Percentiles rank a stretch among this genome's conserved stretches.
phyloP scores from a whole-genome alignment of 441 rosid genomes.

The Adansonia gregorii region DNA sequence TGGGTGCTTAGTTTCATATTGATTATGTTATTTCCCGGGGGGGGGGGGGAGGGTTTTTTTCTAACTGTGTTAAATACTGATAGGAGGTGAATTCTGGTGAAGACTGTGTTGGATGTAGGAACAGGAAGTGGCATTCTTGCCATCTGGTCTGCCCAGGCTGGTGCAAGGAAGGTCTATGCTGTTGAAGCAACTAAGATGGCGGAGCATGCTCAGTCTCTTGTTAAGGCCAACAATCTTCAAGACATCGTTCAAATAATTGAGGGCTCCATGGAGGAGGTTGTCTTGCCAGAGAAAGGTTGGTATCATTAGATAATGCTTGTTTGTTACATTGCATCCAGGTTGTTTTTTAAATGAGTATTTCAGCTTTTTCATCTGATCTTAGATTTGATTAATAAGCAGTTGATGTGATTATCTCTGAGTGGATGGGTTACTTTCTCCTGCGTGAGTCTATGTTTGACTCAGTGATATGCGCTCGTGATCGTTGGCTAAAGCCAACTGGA shows the following conservation, averaged over 20 bases:
- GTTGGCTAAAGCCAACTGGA: slow-evolving; percentile 93
- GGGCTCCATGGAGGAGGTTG: slow-evolving; percentile 82
- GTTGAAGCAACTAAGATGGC: slow-evolving; percentile 96
- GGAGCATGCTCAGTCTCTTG: slow-evolving; percentile 84
- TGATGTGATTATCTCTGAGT: slow-evolving; percentile 96
- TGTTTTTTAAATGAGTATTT: slow-evolving; percentile 12
- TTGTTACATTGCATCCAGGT: background rate
- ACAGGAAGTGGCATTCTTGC: slow-evolving; percentile 99
- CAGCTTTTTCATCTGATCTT: slow-evolving; percentile 11
- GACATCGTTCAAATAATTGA: slow-evolving; percentile 81
- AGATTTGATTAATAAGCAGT: slow-evolving; percentile 52
- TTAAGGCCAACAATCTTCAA: slow-evolving; percentile 73
- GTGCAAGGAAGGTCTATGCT: slow-evolving; percentile 94
- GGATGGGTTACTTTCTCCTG: slow-evolving; percentile 99
- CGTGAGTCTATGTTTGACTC: slow-evolving; percentile 99
- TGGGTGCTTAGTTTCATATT: background rate
- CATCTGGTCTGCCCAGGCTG: slow-evolving; percentile 98
- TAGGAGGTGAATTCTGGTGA: slow-evolving; percentile 26
- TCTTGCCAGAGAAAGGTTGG: slow-evolving; percentile 87
- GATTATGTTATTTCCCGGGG: background rate
- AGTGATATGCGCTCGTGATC: slow-evolving; percentile 93
- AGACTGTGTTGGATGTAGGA: slow-evolving; percentile 95
- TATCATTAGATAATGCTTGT: background rate
- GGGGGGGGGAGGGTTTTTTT: background rate
- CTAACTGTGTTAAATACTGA: background rate